Evolutionary conservation across 2,329 filamentous ascomycete species (phyloP).

Genomic region (Trichophyton benhamiae): DNA sequence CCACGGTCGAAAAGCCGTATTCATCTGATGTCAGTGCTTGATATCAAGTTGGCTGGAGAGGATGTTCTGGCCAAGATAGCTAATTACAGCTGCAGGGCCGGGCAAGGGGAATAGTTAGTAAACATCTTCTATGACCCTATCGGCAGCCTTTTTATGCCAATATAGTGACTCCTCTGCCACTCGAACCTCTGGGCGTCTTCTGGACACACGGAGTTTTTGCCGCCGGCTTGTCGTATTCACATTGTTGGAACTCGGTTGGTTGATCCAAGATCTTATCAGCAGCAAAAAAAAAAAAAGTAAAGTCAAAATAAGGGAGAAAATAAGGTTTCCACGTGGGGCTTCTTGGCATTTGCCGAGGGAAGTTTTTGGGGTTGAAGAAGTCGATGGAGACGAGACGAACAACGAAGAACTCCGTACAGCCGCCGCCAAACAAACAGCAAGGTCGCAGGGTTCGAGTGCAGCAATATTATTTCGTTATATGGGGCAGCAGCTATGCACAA

Average conservation of each 20-base stretch:
- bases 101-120: too few species aligned
- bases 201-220: too few species aligned
- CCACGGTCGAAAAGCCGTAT: not conserved
- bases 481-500: not conserved
- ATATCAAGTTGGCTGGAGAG: too few species aligned
- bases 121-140: not conserved
- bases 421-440: not conserved
- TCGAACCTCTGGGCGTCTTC: not conserved
- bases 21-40: not conserved
- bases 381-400: not conserved
- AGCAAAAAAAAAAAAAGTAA: too few species aligned
- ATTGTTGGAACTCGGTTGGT: too few species aligned
- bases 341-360: not conserved
- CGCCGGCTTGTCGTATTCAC: too few species aligned
- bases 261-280: not conserved
- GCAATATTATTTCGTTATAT: not conserved
- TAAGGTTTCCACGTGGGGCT: not conserved
- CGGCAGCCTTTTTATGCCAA: not conserved
- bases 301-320: not conserved
- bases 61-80: too few species aligned
- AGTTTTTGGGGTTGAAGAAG: not conserved
- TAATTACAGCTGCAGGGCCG: too few species aligned
- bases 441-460: too few species aligned
- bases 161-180: not conserved
- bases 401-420: not conserved